phyloP scores from a whole-genome alignment of 441 rosid species.

The Arabidopsis hybrid region DNA sequence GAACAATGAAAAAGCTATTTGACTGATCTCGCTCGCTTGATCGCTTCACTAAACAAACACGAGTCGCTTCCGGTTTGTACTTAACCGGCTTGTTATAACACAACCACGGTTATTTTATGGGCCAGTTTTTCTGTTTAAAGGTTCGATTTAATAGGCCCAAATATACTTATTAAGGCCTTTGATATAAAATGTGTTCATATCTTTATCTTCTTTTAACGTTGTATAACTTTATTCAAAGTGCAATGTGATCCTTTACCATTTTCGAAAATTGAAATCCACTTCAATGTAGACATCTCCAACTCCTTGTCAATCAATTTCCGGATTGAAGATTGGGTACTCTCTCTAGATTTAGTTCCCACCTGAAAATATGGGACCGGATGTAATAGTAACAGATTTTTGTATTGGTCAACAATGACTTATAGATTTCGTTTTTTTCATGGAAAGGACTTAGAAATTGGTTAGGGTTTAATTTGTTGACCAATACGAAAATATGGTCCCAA shows the following conservation, averaged over 20 bases:
- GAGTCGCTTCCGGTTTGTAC: slow-evolving; percentile 22
- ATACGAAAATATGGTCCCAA: background rate
- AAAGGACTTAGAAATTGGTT: background rate
- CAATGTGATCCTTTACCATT: no score
- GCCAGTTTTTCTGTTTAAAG: slow-evolving; percentile 8
- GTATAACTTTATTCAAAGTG: no score
- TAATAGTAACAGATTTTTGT: background rate
- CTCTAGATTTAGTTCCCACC: no score
- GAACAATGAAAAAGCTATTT: slow-evolving; percentile 9
- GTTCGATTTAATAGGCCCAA: slow-evolving; percentile 21
- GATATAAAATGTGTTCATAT: no score
- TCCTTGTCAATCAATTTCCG: no score
- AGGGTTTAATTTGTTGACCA: background rate
- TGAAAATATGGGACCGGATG: no score
- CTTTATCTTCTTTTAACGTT: no score
- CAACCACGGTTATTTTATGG: background rate
- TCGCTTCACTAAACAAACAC: background rate
- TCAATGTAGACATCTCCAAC: no score
- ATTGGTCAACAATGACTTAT: background rate
- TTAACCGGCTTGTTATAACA: slow-evolving; percentile 3
- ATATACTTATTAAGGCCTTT: background rate
- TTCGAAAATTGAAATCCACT: no score
- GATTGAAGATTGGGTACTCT: no score
- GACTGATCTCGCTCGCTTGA: slow-evolving; percentile 24
- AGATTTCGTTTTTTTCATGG: background rate